Evolutionary conservation across 805 yeast species (phyloP).

Genomic region (Kuraishia ogatae): DNA sequence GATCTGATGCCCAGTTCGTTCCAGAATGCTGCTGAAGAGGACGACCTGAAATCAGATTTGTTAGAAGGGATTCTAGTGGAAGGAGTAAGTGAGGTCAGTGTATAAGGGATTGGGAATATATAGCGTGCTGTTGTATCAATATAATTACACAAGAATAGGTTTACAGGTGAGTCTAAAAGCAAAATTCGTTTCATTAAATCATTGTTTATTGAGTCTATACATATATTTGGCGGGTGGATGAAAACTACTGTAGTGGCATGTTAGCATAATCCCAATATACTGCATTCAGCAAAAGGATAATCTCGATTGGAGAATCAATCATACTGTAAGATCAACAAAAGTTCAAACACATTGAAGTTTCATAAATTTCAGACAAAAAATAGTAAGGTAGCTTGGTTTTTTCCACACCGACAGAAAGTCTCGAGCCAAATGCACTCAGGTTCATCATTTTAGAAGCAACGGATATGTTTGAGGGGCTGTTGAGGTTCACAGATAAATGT

Average conservation of each 20-base stretch:
- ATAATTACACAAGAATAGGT: too few relatives aligned
- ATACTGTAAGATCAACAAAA: too few relatives aligned
- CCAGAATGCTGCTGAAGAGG: conserved; percentile 39
- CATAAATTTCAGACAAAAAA: conserved; percentile 42
- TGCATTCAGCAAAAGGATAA: too few relatives aligned
- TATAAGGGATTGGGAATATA: not conserved
- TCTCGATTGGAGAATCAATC: too few relatives aligned
- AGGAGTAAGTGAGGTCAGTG: not conserved
- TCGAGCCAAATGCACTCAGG: conserved; percentile 99
- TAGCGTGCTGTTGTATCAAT: too few relatives aligned
- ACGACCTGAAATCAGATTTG: conserved; percentile 45
- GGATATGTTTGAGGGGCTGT: not conserved
- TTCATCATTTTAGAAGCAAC: conserved; percentile 52
- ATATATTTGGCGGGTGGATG: too few relatives aligned
- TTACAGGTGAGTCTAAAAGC: too few relatives aligned
- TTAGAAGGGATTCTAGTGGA: conserved; percentile 17
- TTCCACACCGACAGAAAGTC: conserved; percentile 95
- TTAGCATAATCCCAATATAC: too few relatives aligned
- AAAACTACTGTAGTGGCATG: too few relatives aligned
- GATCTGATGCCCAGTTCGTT: conserved; percentile 43
- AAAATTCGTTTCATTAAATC: too few relatives aligned
- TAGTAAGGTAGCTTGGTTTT: conserved; percentile 94
- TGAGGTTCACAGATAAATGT: not conserved
- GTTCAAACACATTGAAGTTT: too few relatives aligned
- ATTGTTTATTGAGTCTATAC: too few relatives aligned